Percentiles rank a stretch among this genome's conserved stretches.
Evolutionary conservation across 805 yeast genomes (phyloP).

Genomic region (Zygoascus flipseniorum): DNA sequence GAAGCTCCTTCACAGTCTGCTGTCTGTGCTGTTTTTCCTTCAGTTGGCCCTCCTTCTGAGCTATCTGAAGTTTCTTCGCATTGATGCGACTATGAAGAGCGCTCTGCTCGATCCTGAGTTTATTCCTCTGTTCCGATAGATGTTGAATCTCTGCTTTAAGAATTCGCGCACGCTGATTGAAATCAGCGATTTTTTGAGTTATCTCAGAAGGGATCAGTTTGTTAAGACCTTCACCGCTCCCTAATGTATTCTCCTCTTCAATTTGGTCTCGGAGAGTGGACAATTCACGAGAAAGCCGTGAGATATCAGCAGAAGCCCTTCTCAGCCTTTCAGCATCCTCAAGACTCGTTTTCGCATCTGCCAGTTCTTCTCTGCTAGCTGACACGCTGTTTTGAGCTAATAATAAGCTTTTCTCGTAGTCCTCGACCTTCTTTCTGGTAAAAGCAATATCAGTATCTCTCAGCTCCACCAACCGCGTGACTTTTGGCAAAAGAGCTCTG

Average conservation of each 20-base stretch:
- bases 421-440: conserved; percentile 10
- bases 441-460: conserved; percentile 15
- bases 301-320: conserved; percentile 24
- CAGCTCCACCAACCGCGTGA: conserved; percentile 3
- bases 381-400: conserved; percentile 6
- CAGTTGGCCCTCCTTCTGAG: conserved; percentile 44
- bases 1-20: conserved; percentile 11
- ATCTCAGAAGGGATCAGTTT: conserved; percentile 8
- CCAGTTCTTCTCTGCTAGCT: conserved; percentile 7
- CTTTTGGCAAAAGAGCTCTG: conserved; percentile 8
- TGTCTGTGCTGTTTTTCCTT: conserved; percentile 34
- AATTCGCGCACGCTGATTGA: conserved; percentile 33
- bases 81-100: conserved; percentile 43
- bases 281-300: conserved; percentile 23
- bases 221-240: conserved; percentile 8
- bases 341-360: conserved; percentile 12
- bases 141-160: conserved; percentile 30
- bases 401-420: conserved; percentile 25
- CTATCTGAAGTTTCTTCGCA: conserved; percentile 44
- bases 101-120: conserved; percentile 35
- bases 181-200: conserved; percentile 24
- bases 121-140: conserved; percentile 37
- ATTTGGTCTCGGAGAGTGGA: conserved; percentile 18
- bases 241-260: conserved; percentile 15
- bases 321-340: conserved; percentile 23